phyloP scores from a whole-genome alignment of 2,329 filamentous ascomycete species.

The Byssoonygena ceratinophila region DNA sequence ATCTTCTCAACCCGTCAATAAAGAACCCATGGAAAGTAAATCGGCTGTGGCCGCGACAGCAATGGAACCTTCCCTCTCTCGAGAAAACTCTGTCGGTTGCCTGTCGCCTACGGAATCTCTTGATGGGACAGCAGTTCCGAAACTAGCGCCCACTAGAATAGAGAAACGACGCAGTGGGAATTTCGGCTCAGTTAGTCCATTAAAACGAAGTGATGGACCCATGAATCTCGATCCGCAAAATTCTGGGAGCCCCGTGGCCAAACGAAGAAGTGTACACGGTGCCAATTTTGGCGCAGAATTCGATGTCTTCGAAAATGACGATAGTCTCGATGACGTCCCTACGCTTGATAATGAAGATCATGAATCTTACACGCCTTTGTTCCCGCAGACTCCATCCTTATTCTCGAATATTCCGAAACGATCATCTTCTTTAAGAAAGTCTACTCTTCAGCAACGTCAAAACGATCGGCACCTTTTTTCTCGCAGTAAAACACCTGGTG shows the following conservation, averaged over 20 bases:
- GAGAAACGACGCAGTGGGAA: conserved; percentile 42
- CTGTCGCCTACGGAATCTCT: background rate
- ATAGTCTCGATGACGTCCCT: conserved; percentile 13
- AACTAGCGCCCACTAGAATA: conserved; percentile 35
- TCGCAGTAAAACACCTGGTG: conserved; percentile 23
- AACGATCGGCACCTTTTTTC: conserved; percentile 52
- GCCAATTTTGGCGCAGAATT: conserved; percentile 54
- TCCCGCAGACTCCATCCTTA: conserved; percentile 34
- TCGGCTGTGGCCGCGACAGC: background rate
- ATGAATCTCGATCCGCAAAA: conserved; percentile 70
- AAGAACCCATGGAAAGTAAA: conserved; percentile 11
- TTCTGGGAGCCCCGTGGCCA: conserved; percentile 66
- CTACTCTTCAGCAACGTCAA: conserved; percentile 76
- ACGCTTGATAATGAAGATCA: background rate
- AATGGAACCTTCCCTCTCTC: conserved; percentile 9
- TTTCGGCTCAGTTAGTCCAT: conserved; percentile 54
- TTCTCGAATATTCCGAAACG: conserved; percentile 53
- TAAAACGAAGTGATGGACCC: conserved; percentile 83
- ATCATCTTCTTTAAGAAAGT: conserved; percentile 69
- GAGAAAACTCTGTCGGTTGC: conserved; percentile 5
- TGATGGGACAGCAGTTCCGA: conserved; percentile 18
- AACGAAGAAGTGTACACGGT: conserved; percentile 77
- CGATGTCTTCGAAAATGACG: conserved; percentile 59
- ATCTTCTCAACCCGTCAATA: conserved; percentile 34
- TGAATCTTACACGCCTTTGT: background rate